Conservation (phyloP, 1,139 yeast species). For the Sugiyamaella japonica region DNA sequence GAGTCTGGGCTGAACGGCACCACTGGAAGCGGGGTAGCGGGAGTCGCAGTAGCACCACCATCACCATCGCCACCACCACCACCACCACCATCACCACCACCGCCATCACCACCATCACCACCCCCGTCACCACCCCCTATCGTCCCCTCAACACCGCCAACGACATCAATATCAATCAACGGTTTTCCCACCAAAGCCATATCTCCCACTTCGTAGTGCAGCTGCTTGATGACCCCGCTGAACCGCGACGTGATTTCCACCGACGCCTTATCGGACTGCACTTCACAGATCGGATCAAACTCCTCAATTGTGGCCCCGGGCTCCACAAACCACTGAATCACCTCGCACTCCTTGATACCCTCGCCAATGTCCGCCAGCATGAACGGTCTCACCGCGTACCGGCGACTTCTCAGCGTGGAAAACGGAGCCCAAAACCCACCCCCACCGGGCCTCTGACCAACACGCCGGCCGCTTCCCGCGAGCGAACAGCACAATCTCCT, state of each 20-base stretch:
- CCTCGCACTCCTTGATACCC: conserved; percentile 43
- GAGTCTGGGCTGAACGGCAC: background rate
- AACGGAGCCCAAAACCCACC: background rate
- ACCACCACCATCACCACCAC: too few relatives aligned
- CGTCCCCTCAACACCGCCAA: conserved; percentile 18
- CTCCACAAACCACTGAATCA: conserved; percentile 43
- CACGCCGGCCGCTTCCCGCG: background rate
- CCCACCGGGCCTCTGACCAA: background rate
- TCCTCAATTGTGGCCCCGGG: conserved; percentile 42
- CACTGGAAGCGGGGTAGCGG: background rate
- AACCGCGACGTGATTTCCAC: conserved; percentile 42
- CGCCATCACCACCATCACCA: too few relatives aligned
- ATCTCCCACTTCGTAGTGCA: conserved; percentile 41
- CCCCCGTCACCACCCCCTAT: too few relatives aligned
- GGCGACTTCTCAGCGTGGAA: background rate
- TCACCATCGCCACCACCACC: too few relatives aligned
- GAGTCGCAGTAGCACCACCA: background rate
- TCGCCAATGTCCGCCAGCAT: conserved; percentile 43
- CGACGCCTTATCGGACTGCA: conserved; percentile 42
- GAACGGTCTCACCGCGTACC: conserved; percentile 33
- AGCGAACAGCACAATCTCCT: background rate
- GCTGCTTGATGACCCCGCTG: conserved; percentile 38
- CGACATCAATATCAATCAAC: conserved; percentile 39
- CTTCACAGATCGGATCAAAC: conserved; percentile 42
- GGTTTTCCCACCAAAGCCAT: conserved; percentile 42